phyloP scores from a whole-genome alignment of 441 rosid genomes.

The Cnidoscolus chayamansa region DNA sequence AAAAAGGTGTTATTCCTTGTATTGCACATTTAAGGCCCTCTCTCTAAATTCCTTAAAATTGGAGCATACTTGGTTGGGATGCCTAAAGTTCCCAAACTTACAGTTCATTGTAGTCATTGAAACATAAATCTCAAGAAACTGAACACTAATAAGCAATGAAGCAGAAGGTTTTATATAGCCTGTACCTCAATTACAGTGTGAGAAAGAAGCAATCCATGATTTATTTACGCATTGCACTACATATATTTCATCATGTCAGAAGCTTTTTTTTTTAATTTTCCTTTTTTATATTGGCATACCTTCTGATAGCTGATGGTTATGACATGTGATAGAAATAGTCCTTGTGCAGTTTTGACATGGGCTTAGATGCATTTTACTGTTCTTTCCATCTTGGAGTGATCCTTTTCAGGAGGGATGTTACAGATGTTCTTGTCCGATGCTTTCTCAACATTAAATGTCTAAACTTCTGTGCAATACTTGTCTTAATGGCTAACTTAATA shows the following conservation, averaged over 20 bases:
- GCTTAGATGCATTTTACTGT: neutral
- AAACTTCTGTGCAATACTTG: neutral
- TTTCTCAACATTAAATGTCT: neutral
- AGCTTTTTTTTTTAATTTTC: too few species aligned
- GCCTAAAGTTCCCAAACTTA: neutral
- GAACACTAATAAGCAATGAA: neutral
- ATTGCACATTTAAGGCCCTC: neutral
- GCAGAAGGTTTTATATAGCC: neutral
- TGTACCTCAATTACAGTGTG: neutral
- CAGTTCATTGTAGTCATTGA: neutral
- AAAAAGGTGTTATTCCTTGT: neutral
- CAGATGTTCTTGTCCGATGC: neutral
- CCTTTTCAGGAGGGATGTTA: neutral
- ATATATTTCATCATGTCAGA: neutral
- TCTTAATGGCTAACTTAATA: neutral
- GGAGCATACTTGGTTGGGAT: neutral
- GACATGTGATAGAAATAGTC: neutral
- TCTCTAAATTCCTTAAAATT: constrained; percentile 3
- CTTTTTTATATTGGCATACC: neutral
- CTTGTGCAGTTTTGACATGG: neutral
- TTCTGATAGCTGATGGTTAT: neutral
- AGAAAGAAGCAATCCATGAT: neutral
- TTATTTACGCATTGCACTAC: neutral
- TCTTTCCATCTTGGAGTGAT: neutral
- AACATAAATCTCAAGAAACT: neutral